These are phyloP conservation scores for Rubroshorea leprosula DNA, from an alignment of 345 rosid genomes.

Conservation along the genomic window DNA sequence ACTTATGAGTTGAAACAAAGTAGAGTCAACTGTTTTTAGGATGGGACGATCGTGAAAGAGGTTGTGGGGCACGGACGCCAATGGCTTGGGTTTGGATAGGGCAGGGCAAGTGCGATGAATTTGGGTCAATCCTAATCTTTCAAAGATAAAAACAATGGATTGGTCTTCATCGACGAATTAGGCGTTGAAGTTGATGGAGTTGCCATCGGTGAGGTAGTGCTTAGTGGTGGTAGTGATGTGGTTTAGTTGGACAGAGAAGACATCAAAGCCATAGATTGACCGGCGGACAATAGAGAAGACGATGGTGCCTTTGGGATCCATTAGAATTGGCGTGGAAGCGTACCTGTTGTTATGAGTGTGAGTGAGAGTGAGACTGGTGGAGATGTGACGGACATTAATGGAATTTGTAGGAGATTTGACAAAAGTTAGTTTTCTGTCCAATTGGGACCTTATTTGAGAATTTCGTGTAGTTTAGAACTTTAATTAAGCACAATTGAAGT, in stretches of 20 bases:
- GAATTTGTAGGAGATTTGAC: too few species aligned
- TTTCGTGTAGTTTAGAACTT: too few species aligned
- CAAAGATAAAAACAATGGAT: conserved; percentile 56
- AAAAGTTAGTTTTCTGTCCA: too few species aligned
- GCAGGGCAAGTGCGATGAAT: conserved; percentile 38
- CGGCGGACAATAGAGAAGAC: conserved; percentile 66
- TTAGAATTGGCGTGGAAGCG: conserved; percentile 7
- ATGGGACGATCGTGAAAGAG: conserved; percentile 82
- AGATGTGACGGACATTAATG: too few species aligned
- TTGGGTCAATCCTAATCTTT: conserved; percentile 47
- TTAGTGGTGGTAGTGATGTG: conserved; percentile 20
- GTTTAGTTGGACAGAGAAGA: conserved; percentile 42
- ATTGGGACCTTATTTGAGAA: too few species aligned
- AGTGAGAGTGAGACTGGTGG: neutral
- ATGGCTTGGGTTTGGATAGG: conserved; percentile 29
- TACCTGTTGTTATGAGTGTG: too few species aligned
- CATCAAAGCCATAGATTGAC: conserved; percentile 66
- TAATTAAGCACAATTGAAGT: too few species aligned
- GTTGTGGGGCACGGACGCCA: conserved; percentile 45
- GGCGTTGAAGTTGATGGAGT: conserved; percentile 74
- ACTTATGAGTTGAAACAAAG: conserved; percentile 74
- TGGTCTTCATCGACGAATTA: conserved; percentile 37
- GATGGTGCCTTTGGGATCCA: conserved; percentile 64
- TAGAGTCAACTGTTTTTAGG: conserved; percentile 40
- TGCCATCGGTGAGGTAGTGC: conserved; percentile 57